Evolutionary conservation across 495 filamentous ascomycete species (phyloP).

Genomic region (Aspergillus saccharolyticus): DNA sequence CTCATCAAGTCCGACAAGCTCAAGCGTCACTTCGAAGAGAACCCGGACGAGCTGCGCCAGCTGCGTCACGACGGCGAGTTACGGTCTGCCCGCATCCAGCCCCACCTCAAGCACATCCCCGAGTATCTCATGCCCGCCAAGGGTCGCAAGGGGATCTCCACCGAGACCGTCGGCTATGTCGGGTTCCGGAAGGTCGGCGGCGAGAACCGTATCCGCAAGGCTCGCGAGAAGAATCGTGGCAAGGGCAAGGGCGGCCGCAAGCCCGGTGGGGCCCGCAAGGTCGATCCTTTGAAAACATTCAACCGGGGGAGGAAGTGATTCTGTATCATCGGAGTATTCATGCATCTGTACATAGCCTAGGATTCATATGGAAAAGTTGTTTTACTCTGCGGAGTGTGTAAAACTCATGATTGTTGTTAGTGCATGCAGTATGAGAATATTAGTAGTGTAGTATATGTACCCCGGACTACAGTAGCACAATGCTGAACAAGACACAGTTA

Average conservation of each 20-base stretch:
- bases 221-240: conserved; percentile 55
- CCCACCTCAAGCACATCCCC: conserved; percentile 91
- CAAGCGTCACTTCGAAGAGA: conserved; percentile 94
- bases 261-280: conserved; percentile 44
- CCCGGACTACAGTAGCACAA: too few relatives aligned
- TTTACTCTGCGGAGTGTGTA: too few relatives aligned
- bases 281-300: conserved; percentile 87
- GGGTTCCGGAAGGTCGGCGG: conserved; percentile 64
- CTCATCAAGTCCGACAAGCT: conserved; percentile 88
- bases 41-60: conserved; percentile 80
- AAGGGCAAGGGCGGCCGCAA: conserved; percentile 48
- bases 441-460: too few relatives aligned
- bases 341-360: background rate
- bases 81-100: conserved; percentile 69
- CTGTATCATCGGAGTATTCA: background rate
- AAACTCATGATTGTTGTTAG: too few relatives aligned
- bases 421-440: too few relatives aligned
- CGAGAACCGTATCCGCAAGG: conserved; percentile 70
- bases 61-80: conserved; percentile 88
- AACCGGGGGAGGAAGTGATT: conserved; percentile 45
- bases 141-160: conserved; percentile 61
- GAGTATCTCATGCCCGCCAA: conserved; percentile 86
- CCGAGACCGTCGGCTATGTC: conserved; percentile 64
- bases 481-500: too few relatives aligned
- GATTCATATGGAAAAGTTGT: background rate